Evolutionary conservation across 305 asterid genomes (phyloP).

Genomic region (Salvia sclarea): DNA sequence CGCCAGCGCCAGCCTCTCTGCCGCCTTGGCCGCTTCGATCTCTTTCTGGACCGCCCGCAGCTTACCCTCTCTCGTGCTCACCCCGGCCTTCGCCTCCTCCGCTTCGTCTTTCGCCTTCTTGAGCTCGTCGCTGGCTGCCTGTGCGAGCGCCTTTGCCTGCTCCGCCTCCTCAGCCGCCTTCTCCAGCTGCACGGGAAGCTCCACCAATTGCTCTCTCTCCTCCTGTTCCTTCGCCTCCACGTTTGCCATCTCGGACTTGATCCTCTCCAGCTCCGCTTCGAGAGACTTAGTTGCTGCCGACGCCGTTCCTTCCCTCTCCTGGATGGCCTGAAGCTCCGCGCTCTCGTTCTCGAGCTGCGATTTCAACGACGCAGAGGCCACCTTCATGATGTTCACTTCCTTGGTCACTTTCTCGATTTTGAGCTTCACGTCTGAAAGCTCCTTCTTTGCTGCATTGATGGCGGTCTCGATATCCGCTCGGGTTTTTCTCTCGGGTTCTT

Average conservation of each 20-base stretch:
- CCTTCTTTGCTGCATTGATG: slow-evolving; percentile 60
- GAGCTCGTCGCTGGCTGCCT: slow-evolving; percentile 54
- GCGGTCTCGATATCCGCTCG: slow-evolving; percentile 63
- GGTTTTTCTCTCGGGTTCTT: slow-evolving; percentile 49
- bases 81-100: slow-evolving; percentile 69
- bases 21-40: slow-evolving; percentile 82
- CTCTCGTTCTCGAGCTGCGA: slow-evolving; percentile 76
- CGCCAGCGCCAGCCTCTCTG: slow-evolving; percentile 81
- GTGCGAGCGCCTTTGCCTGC: slow-evolving; percentile 54
- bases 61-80: slow-evolving; percentile 51
- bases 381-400: slow-evolving; percentile 62
- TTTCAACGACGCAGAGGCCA: slow-evolving; percentile 61
- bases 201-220: slow-evolving; percentile 59
- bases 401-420: slow-evolving; percentile 58
- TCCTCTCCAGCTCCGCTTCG: slow-evolving; percentile 62
- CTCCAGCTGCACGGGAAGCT: slow-evolving; percentile 68
- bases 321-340: slow-evolving; percentile 45
- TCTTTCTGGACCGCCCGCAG: slow-evolving; percentile 67
- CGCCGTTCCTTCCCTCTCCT: slow-evolving; percentile 72
- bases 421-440: slow-evolving; percentile 66
- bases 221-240: slow-evolving; percentile 65
- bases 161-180: slow-evolving; percentile 73
- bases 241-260: slow-evolving; percentile 49
- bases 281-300: slow-evolving; percentile 62
- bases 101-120: slow-evolving; percentile 66